Evolutionary conservation across 768 basidiomycete genomes (phyloP), one percentile per base, ranked within the genome.

Genomic region (Boletus vermiculosoides): DNA sequence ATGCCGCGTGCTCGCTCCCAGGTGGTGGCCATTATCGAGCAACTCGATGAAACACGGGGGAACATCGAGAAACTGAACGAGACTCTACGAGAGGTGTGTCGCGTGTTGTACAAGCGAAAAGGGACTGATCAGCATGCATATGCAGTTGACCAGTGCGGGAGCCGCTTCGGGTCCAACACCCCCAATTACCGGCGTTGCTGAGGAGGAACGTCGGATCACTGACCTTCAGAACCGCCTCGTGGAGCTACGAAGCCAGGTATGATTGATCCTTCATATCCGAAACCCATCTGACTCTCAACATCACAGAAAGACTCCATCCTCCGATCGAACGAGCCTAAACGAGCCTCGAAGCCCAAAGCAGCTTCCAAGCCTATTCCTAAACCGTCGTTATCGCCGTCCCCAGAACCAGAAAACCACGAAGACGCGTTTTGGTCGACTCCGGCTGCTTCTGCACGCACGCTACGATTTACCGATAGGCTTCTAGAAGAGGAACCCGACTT

Each of bases 381-480:
- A 65, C 56, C 44, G 20, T 51, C 57, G 31, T 18, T 58, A n/a
- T 55, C 65, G 23, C 66, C 59, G 46, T 58, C 65, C 45, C 64
- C 59, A 50, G 60, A 64, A 47, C 63, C 63, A 47, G 75, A 71
- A 64, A 75, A 57, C 11, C 74, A 79, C 28, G 86, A 87, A 66
- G 80, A 83, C 37, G 77, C 76, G 41, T 85, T 87, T 64, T 88
- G 86, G 85, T 80, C 77, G 31, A 85, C 86, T 0, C 84, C 86
- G 8, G 74, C 71, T 36, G 78, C 78, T 3, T 65, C 71, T 4
- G 80, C 78, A 15, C 84, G 85, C 39, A 82, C 82, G 0, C 74
- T 90, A 15, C 82, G 80, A 50, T 88, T 90, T 59, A 79, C 80
- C 1, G 83, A 85, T 40, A 84, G 83, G 56, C 75, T 84, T 15